Conservation (phyloP, 371 early-diverging fungal species). For the Parasitella parasitica region DNA sequence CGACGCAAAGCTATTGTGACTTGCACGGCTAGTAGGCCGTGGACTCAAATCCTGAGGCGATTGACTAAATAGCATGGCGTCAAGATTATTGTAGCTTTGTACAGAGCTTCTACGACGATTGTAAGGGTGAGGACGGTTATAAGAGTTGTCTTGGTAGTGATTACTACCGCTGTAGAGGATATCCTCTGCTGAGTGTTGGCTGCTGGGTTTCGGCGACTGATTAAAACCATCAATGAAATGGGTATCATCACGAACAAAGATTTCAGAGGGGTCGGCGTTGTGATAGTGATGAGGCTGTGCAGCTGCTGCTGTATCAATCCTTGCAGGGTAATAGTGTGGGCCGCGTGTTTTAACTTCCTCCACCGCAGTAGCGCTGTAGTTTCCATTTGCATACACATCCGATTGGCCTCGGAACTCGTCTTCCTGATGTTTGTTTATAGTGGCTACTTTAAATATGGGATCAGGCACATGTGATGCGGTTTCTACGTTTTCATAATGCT, state of each 20-base stretch:
- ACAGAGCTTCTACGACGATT: neutral
- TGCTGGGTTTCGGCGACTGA: neutral
- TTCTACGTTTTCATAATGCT: neutral
- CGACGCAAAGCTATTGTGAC: constrained; percentile 6
- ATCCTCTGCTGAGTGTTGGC: neutral
- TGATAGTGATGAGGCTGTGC: neutral
- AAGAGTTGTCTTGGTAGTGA: constrained; percentile 13
- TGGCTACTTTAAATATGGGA: constrained; percentile 23
- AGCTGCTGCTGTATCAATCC: neutral
- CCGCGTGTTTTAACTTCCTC: neutral
- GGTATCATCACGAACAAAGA: constrained; percentile 2
- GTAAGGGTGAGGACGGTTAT: neutral
- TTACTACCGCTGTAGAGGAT: constrained; percentile 3
- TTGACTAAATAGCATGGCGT: neutral
- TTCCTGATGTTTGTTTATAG: constrained; percentile 17
- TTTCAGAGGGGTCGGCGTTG: constrained; percentile 2
- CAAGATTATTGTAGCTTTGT: neutral
- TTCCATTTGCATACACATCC: neutral
- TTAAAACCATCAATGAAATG: constrained; percentile 15
- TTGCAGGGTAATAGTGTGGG: neutral
- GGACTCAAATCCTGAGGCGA: constrained; percentile 10
- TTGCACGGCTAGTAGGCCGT: constrained; percentile 20
- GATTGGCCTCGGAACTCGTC: constrained; percentile 7
- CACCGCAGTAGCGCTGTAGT: neutral
- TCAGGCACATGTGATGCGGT: constrained; percentile 13